These are phyloP conservation scores for Astrephomene gubernaculifera DNA, from an alignment of 139 green algal genomes.

Conservation along the genomic window DNA sequence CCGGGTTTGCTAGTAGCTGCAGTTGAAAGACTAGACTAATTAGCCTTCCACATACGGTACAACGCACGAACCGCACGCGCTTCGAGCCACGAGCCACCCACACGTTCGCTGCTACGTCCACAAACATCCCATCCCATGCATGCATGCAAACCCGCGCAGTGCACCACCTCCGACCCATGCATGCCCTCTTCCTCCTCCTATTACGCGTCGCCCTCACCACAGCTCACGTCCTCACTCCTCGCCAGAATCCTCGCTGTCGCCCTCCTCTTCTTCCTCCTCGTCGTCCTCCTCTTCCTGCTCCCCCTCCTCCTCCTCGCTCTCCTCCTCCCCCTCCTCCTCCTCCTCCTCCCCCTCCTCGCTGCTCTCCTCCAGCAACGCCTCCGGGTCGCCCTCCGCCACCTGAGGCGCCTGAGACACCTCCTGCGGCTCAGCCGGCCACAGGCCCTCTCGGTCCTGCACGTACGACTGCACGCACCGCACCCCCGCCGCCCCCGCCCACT, in stretches of 20 bases:
- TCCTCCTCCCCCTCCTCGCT: neutral
- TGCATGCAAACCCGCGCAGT: too few relatives aligned
- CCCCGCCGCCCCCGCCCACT: neutral
- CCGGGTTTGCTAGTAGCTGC: too few relatives aligned
- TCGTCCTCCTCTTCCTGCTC: slow-evolving; percentile 1
- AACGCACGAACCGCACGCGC: too few relatives aligned
- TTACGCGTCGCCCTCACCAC: too few relatives aligned
- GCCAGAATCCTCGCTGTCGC: neutral
- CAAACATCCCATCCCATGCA: too few relatives aligned
- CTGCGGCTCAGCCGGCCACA: slow-evolving; percentile 4
- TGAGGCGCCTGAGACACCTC: neutral
- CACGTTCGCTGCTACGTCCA: too few relatives aligned
- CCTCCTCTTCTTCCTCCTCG: neutral
- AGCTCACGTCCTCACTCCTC: too few relatives aligned
- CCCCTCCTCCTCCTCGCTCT: neutral
- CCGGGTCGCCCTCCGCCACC: neutral
- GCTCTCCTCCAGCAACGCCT: neutral
- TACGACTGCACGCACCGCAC: neutral
- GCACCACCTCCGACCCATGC: too few relatives aligned
- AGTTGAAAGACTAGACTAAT: too few relatives aligned
- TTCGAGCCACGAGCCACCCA: too few relatives aligned
- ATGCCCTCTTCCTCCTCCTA: too few relatives aligned
- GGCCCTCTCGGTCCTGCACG: neutral
- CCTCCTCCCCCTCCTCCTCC: slow-evolving; percentile 8
- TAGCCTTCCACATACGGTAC: too few relatives aligned